Evolutionary conservation across 331 rosid species (phyloP), one percentile per base, ranked within the genome.

Genomic region (Prunus yedoensis): DNA sequence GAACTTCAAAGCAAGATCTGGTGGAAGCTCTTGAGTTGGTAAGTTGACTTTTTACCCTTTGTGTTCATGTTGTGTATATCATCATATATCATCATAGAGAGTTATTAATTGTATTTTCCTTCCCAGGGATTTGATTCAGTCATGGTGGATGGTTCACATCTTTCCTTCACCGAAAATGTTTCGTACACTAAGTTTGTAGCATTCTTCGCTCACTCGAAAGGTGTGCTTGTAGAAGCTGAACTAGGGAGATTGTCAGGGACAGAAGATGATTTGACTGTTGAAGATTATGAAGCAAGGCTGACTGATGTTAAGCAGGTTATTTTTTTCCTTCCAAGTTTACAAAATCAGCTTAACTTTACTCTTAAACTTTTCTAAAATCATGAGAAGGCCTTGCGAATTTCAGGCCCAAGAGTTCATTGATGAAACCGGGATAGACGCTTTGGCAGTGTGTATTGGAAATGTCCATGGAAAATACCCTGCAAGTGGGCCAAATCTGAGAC

Each of bases 111-210:
- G 51, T 76, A 81, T 81, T 78, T 46, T 79, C 54, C 63, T 25
- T 80, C 14, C 66, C 89, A 94, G 98, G 98, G 98, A 66, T 83
- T 90, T 86, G 87, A 86, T 88, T 94, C 98, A 28, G 71, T 90
- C 51, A 94, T 91, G 98, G 97, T 85, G 45, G 98, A 94, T 71
- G 98, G 98, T 68, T 94, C 97, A 69, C 90, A 91, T 86, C 96
- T 94, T 82, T 81, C 96, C 53, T 91, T 91, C 74, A 35, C 80
- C 30, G 97, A 94, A 66, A 94, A 94, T 81, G 83, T 85, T 30
- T 80, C 87, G 57, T 90, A 86, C 84, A 90, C 98, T 23, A 91
- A 89, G 84, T 86, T 88, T 57, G 85, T 94, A 76, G 75, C 98
- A 50, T 64, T 51, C 15, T 73, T 94, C 85, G 96, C 98, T 84